Base-by-base conservation (phyloP, 1,284 basidiomycete species). In the Boletus semigastroideus region DNA sequence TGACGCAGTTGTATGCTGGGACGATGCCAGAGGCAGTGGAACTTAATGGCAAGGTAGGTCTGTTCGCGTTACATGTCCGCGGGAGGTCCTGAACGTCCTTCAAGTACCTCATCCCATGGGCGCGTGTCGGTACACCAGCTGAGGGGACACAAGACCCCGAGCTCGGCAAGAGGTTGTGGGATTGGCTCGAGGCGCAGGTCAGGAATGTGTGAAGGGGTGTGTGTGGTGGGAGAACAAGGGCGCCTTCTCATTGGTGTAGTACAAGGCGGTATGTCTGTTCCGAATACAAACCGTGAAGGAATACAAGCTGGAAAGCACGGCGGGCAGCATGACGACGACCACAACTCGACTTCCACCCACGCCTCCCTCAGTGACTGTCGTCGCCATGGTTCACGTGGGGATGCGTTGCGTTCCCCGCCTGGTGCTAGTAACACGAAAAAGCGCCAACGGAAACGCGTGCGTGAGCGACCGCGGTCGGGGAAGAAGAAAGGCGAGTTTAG, bases 21-120 rank as follows among this genome's bases (percentile, higher is more conserved):
- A 73, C 73, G 14, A 53, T 66, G 25, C 64, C 68, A 1, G 66
- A 69, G 34, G 66, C 61, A 1, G 63, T 51, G 1, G 60, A 43
- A 6, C 46, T 65, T 0, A 62, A 66, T 39, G 72, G 72, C 7
- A 65, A 70, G 53, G 72, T 72, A 37, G 7, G 59, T 48, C 20
- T 17, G 16, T 11, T 14, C 12, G 1, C 33, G 8, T 38, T 5
- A 17, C 10, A 13, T 19, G 17, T 31, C 19, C 2, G 27, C 13
- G 5, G 2, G 31, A 3, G 20, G n/a, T 28, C 10, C 28, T 53
- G 37, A 53, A 19, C 27, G n/a, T 22, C 38, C 39, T 40, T 41
- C 4, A 34, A 74, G 67, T 74, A 67, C 45, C 54, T 76, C 20
- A 61, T 68, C 19, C 74, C 75, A 0, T 74, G 71, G 70, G 74